Percentiles rank a stretch among this genome's conserved stretches.
These are phyloP conservation scores for Dioszegia aurantiaca DNA, from an alignment of 768 basidiomycete genomes.

Conservation along the genomic window DNA sequence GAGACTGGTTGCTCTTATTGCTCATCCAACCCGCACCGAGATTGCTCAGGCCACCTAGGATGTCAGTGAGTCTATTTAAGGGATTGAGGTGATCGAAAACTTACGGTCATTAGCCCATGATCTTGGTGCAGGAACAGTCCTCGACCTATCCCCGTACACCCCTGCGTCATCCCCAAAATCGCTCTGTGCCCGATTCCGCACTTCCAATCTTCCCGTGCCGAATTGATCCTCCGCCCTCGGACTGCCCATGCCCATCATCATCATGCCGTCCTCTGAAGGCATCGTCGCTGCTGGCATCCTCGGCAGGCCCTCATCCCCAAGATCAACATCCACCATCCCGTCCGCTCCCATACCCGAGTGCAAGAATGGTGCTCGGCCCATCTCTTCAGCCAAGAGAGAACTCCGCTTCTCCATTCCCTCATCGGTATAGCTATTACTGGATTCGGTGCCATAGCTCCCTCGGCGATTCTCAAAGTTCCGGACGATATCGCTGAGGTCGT, in stretches of 20 bases:
- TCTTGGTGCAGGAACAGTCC: constrained; percentile 1
- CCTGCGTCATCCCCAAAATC: constrained; percentile 25
- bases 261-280: constrained; percentile 3
- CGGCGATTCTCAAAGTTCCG: constrained; percentile 6
- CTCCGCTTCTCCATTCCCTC: constrained; percentile 15
- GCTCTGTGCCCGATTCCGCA: constrained; percentile 32
- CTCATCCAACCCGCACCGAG: constrained; percentile 11
- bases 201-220: constrained; percentile 31
- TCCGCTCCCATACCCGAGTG: constrained; percentile 21
- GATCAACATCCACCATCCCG: constrained; percentile 11
- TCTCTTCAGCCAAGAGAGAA: constrained; percentile 10
- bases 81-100: neutral
- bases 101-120: constrained; percentile 7
- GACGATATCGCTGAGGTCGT: constrained; percentile 26
- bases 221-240: constrained; percentile 1
- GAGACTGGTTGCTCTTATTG: constrained; percentile 11
- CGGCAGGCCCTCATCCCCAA: constrained; percentile 2
- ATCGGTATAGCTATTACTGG: neutral
- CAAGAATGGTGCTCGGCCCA: constrained; percentile 23
- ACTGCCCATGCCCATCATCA: constrained; percentile 12
- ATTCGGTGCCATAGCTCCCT: constrained; percentile 9
- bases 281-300: constrained; percentile 15
- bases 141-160: constrained; percentile 6
- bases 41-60: constrained; percentile 10
- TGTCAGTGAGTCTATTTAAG: neutral